Conservation (phyloP, 148 eudicot species). For the Fagopyrum homotropicum region DNA sequence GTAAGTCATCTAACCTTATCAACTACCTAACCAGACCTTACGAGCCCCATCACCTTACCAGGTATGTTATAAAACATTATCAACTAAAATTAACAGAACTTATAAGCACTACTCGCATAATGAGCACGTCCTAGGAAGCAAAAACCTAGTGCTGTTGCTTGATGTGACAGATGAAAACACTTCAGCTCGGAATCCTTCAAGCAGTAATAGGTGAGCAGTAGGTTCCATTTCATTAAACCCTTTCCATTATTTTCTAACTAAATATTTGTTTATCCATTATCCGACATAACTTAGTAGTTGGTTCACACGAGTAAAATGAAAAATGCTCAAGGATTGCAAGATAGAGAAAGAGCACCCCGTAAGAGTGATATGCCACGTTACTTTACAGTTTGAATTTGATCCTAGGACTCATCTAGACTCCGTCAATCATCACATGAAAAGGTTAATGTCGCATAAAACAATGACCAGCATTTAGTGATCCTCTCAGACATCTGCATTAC, state of each 20-base stretch:
- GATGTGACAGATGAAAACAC: not conserved
- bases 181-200: not conserved
- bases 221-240: not conserved
- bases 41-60: no score
- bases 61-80: no score
- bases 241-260: not conserved
- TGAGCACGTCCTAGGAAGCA: not conserved
- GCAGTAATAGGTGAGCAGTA: not conserved
- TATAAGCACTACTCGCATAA: not conserved
- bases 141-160: not conserved
- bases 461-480: not conserved
- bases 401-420: conserved; percentile 6
- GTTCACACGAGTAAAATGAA: not conserved
- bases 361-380: not conserved
- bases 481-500: not conserved
- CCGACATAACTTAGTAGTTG: not conserved
- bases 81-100: no score
- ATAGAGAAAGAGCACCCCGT: not conserved
- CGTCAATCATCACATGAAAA: not conserved
- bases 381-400: conserved; percentile 1
- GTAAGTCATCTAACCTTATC: no score
- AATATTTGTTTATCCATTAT: not conserved
- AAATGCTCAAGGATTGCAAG: not conserved
- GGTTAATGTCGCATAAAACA: not conserved
- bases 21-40: no score